Conservation (phyloP, 2,329 filamentous ascomycete species). For the Colletotrichum plurivorum region DNA sequence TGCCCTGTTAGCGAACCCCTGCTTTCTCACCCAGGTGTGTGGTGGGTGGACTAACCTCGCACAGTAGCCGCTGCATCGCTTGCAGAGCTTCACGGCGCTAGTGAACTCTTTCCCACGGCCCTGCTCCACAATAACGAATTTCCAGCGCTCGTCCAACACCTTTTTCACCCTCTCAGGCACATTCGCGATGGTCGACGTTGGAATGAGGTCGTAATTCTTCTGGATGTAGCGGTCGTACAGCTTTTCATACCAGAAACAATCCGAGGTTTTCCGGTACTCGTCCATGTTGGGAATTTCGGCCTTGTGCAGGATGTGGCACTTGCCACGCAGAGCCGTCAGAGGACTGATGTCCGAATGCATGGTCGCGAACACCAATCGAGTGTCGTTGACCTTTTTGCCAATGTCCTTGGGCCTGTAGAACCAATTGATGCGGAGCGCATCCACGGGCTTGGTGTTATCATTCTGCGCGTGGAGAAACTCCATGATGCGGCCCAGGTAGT, state of each 20-base stretch:
- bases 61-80: conserved; percentile 91
- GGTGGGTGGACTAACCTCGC: conserved; percentile 75
- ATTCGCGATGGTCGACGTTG: conserved; percentile 92
- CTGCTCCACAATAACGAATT: conserved; percentile 94
- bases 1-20: conserved; percentile 26
- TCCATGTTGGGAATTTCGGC: conserved; percentile 88
- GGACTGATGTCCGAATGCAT: conserved; percentile 99
- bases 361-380: conserved; percentile 91
- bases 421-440: conserved; percentile 95
- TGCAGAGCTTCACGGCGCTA: conserved; percentile 95
- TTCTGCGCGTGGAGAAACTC: conserved; percentile 92
- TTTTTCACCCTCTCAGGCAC: conserved; percentile 96
- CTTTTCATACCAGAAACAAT: conserved; percentile 97
- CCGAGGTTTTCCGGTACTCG: conserved; percentile 84
- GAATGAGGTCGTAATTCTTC: conserved; percentile 97
- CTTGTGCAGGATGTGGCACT: conserved; percentile 91
- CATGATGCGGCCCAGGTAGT: conserved; percentile 98
- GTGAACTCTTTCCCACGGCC: conserved; percentile 95
- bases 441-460: conserved; percentile 79
- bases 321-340: conserved; percentile 91
- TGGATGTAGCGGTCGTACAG: conserved; percentile 99
- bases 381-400: conserved; percentile 91
- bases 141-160: conserved; percentile 96
- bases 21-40: conserved; percentile 23
- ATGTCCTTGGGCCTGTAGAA: conserved; percentile 98